Base-by-base conservation (phyloP, 768 basidiomycete species). In the Naganishia randhawae region DNA sequence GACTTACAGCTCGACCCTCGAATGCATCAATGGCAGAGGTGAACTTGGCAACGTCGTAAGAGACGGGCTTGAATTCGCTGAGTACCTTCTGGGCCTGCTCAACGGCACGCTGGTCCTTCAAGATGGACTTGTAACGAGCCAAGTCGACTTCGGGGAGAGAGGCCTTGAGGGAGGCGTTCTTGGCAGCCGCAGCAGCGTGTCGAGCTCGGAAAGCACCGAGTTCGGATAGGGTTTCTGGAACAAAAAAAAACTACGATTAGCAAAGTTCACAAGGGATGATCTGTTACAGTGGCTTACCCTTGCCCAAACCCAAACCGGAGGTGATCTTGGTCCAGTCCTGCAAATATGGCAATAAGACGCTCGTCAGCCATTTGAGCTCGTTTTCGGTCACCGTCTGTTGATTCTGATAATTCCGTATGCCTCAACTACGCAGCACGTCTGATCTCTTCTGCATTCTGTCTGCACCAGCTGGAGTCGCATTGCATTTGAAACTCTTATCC, bases 131-230 rank as follows among this genome's bases (percentile, higher is more conserved):
- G 85, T 98, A 99, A 83, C 93, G 87, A 27, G 87, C 84, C 76
- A 98, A 83, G 83, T 98, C 92, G 77, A 99, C 84, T 62, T 90
- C 88, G 33, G 89, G 89, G 45, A 89, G 87, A 17, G 73, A 67
- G 16, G 76, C 41, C 54, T 73, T 75, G 39, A 81, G 72, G 13
- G 76, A 74, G 35, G 77, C 73, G 71, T 77, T 76, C 33, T 69
- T 69, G 72, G 76, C 75, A 29, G 73, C 52, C 67, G 96, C 95
- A 65, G 97, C 91, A 73, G 83, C 83, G 81, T 95, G 87, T 69
- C 96, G 91, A 82, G 94, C 96, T 82, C 96, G 90, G 88, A 99
- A 98, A 45, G 90, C 89, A 80, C 91, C 90, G 62, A 99, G 85
- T 63, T 91, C 82, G 65, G 91, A 84, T 76, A 96, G 85, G 74